Evolutionary conservation across 2,329 filamentous ascomycete genomes (phyloP), one percentile per base, ranked within the genome.

Genomic region (Alternaria arborescens): DNA sequence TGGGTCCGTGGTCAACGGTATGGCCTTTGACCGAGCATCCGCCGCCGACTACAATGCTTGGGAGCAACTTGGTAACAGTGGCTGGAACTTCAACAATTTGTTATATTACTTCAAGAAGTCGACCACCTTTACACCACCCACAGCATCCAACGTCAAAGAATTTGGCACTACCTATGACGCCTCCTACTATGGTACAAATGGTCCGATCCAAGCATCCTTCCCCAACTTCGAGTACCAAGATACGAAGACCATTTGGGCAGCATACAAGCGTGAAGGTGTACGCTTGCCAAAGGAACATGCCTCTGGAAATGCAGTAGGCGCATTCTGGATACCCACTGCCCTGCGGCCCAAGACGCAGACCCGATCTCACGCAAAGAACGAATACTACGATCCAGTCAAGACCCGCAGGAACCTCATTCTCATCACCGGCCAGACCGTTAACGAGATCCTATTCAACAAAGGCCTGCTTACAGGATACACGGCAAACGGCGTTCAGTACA

Each of bases 41-140:
- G 67, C 70, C 18, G 73, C 64, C 7, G 78, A 80, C 58, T 81
- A 80, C 47, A 83, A 89, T 72, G 81, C 81, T 0, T 89, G 87
- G 87, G 83, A 82, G 47, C 74, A 79, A 30, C 74, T 89, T 10
- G 87, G 87, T 0, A 89, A 89, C 65, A 57, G 65, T 1, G 87
- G 86, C 2, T 77, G 75, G 75, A 69, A 67, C 14, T 77, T 72
- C 71, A 55, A 71, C 34, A 66, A 62, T n/a, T 61, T 77, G 22
- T 54, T 69, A 10, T 52, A 57, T 8, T 77, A 77, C 51, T 77
- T 77, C 60, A 74, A 71, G 43, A 77, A 77, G 58, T 70, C 68
- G 0, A 68, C 70, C 4, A 72, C 67, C 0, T 74, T 73, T 50
- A 71, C 67, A 16, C 69, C 70, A 3, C 69, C 68, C 4, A 41